Base-by-base conservation (phyloP, 2,329 filamentous ascomycete species). In the Torrubiella hemipterigena region DNA sequence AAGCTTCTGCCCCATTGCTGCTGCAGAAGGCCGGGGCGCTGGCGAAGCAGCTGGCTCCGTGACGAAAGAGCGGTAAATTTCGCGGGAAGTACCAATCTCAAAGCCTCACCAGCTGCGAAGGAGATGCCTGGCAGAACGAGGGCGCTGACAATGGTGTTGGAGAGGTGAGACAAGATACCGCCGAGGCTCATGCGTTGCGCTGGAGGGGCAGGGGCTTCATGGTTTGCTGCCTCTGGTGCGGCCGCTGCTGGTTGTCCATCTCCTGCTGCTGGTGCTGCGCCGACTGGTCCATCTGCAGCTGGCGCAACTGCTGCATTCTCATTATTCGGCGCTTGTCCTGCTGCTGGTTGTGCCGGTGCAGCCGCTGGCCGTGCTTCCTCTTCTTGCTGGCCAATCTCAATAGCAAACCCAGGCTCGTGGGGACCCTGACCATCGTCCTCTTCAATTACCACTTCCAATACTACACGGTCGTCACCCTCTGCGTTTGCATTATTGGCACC, bases 1-100 rank as follows among this genome's bases (percentile, higher is more conserved):
- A 98, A 63, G 46, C 83, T 95, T 34, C 91, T 69, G 1, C 86
- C 91, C 85, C 91, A 96, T 36, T 78, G 75, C 43, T 81, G 73
- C 48, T 91, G 82, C 19, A 98, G 54, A 17, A 96, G 62, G 0
- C 81, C 78, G 0, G 72, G 71, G 4, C 69, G 61, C 12, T 20
- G 20, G 17, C 40, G 35, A 18, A 39, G 34, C 42, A 45, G 52
- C 10, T 41, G 35, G 31, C 36, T 45, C 17, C 42, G 37, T 12
- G 42, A 16, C 2, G 62, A 54, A 7, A 57, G 55, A 0, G 59
- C 58, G 8, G 79, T 75, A 76, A 81, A 86, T 4, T 71, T 59
- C 21, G 59, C 59, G 0, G 89, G 89, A 1, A 94, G 61, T 0
- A 70, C 54, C 9, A 73, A 51, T 11, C 79, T 75, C 20, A 96